Evolutionary conservation across 1,284 basidiomycete species (phyloP).

Genomic region (Termitomyces sp.): DNA sequence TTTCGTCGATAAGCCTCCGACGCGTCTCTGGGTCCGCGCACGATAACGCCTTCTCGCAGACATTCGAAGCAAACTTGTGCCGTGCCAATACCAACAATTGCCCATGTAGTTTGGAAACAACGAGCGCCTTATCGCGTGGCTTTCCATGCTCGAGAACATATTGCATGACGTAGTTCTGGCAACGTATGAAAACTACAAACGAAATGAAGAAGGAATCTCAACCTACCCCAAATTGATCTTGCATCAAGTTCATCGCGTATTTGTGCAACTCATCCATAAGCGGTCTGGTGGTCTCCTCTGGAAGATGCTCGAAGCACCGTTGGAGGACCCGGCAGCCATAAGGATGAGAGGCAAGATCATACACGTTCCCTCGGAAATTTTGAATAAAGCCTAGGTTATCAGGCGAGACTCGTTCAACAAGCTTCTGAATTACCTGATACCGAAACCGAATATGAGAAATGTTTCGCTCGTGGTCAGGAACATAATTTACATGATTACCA

Average conservation of each 20-base stretch:
- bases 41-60: conserved; percentile 88
- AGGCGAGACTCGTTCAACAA: conserved; percentile 77
- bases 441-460: background rate
- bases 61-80: conserved; percentile 97
- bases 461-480: background rate
- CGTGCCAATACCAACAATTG: conserved; percentile 76
- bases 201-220: background rate
- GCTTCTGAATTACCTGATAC: conserved; percentile 70
- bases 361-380: conserved; percentile 80
- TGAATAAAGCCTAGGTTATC: conserved; percentile 75
- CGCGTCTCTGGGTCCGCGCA: conserved; percentile 62
- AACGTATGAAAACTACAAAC: conserved; percentile 2
- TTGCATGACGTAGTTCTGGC: conserved; percentile 91
- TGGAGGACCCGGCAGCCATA: conserved; percentile 97
- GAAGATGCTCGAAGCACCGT: conserved; percentile 84
- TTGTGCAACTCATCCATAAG: conserved; percentile 85
- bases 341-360: conserved; percentile 81
- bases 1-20: conserved; percentile 73
- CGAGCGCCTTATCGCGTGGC: conserved; percentile 61
- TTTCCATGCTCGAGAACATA: conserved; percentile 85
- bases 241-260: conserved; percentile 69
- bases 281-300: conserved; percentile 61
- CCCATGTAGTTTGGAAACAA: conserved; percentile 73
- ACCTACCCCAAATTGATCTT: conserved; percentile 84
- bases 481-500: conserved; percentile 80